These are phyloP conservation scores for Penicillium manginii DNA, from an alignment of 495 filamentous ascomycete species.

Conservation along the genomic window DNA sequence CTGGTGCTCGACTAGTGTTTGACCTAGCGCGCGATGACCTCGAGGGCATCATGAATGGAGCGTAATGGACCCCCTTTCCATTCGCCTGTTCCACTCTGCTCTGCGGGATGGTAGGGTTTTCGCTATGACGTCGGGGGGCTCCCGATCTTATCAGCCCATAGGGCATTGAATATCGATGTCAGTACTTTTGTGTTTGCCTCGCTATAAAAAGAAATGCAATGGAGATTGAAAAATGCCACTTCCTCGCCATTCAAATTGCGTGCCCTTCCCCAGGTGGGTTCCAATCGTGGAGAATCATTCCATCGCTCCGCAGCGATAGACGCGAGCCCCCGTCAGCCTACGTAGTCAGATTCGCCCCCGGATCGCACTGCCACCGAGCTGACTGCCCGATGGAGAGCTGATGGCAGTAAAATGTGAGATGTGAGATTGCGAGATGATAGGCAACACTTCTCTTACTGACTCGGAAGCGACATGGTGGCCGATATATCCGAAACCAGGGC, in stretches of 20 bases:
- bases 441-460: neutral
- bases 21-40: slow-evolving; percentile 1
- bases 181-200: neutral
- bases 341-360: slow-evolving; percentile 4
- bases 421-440: neutral
- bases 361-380: neutral
- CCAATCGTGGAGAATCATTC: neutral
- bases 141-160: neutral
- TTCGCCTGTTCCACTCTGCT: neutral
- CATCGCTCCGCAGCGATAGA: neutral
- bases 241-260: slow-evolving; percentile 2
- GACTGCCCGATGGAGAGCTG: slow-evolving; percentile 1
- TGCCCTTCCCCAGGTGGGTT: slow-evolving; percentile 1
- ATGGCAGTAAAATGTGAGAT: neutral
- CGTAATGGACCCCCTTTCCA: neutral
- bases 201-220: slow-evolving; percentile 12
- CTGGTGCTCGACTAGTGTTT: slow-evolving; percentile 2
- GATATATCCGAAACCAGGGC: neutral
- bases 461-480: neutral
- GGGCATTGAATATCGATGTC: neutral
- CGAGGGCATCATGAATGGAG: neutral
- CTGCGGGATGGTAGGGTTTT: neutral
- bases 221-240: neutral
- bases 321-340: neutral
- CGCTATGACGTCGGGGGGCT: slow-evolving; percentile 28